These are phyloP conservation scores for Aureobasidium sp. DNA, from an alignment of 2,329 filamentous ascomycete genomes.

Conservation along the genomic window DNA sequence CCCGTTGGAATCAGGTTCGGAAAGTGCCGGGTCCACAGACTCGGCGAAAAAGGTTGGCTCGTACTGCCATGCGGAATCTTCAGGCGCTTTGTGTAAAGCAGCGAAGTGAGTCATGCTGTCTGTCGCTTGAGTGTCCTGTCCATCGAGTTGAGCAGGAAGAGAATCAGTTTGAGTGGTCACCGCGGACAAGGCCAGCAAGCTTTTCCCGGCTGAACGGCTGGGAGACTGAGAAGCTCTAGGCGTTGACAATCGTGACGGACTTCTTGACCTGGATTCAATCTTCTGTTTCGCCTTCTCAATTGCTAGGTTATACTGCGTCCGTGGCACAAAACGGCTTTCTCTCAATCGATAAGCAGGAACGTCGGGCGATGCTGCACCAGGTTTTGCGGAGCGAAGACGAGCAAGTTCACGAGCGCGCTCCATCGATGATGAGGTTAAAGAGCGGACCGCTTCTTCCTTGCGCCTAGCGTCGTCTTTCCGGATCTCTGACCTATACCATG, in stretches of 20 bases:
- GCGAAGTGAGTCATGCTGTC: neutral
- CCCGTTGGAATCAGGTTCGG: neutral
- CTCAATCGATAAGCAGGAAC: conserved; percentile 28
- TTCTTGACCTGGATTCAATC: conserved; percentile 11
- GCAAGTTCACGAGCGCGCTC: conserved; percentile 24
- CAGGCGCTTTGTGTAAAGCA: neutral
- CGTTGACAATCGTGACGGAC: neutral
- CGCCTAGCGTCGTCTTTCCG: conserved; percentile 15
- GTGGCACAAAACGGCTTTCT: conserved; percentile 29
- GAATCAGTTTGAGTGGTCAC: neutral
- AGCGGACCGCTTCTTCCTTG: conserved; percentile 11
- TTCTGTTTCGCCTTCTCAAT: conserved; percentile 26
- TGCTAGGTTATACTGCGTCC: conserved; percentile 27
- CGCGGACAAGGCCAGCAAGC: neutral
- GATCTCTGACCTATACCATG: conserved; percentile 8
- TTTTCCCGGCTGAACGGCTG: neutral
- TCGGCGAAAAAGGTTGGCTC: neutral
- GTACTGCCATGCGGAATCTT: conserved; percentile 2
- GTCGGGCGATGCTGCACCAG: conserved; percentile 15
- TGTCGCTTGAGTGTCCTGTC: neutral
- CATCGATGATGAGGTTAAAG: conserved; percentile 25
- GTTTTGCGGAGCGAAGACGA: conserved; percentile 20
- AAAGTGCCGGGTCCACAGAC: neutral
- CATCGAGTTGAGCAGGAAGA: neutral
- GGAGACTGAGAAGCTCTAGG: neutral